These are phyloP conservation scores for Codiaeum variegatum DNA, from an alignment of 441 rosid species.

Conservation along the genomic window DNA sequence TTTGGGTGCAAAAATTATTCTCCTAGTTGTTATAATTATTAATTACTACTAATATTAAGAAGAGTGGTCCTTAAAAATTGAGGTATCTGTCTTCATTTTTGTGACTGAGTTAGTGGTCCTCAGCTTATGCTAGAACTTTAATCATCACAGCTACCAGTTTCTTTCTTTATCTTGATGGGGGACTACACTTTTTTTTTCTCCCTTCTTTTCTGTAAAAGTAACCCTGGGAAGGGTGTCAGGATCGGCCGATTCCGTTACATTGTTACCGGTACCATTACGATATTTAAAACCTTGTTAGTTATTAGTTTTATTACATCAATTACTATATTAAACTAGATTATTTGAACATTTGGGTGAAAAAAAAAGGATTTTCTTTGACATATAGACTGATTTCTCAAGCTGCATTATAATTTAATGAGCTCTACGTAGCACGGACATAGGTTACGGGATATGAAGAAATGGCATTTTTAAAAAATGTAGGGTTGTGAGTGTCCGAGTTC, in stretches of 20 bases:
- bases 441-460: too few relatives aligned
- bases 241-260: too few relatives aligned
- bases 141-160: slow-evolving; percentile 17
- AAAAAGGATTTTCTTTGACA: not conserved
- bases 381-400: not conserved
- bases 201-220: too few relatives aligned
- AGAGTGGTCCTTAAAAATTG: slow-evolving; percentile 27
- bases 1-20: not conserved
- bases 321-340: not conserved
- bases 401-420: not conserved
- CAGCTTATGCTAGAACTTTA: slow-evolving; percentile 13
- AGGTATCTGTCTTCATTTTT: slow-evolving; percentile 13
- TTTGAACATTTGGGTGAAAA: not conserved
- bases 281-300: too few relatives aligned
- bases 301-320: not conserved
- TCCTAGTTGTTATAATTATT: slow-evolving; percentile 9
- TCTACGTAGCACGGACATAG: too few relatives aligned
- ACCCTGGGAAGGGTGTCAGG: not conserved
- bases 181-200: not conserved
- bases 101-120: slow-evolving; percentile 28
- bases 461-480: too few relatives aligned
- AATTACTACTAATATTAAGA: not conserved
- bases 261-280: too few relatives aligned
- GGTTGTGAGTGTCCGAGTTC: too few relatives aligned
- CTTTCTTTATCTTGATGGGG: slow-evolving; percentile 5